phyloP scores from a whole-genome alignment of 2,329 filamentous ascomycete species.

The Diplodia sapinea region DNA sequence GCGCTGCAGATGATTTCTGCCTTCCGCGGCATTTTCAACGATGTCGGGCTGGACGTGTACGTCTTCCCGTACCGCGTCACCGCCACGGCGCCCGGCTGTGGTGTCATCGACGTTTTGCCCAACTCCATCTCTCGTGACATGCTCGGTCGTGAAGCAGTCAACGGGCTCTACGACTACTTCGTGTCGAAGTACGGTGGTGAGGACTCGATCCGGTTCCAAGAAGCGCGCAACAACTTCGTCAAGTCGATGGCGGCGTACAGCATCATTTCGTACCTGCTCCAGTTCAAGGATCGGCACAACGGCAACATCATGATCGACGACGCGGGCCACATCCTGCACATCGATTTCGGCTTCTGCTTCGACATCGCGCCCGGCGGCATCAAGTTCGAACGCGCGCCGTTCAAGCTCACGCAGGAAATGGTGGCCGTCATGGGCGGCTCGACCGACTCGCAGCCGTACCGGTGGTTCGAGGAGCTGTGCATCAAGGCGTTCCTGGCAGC shows the following conservation, averaged over 20 bases:
- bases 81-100: slow-evolving; percentile 94
- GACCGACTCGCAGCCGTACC: slow-evolving; percentile 83
- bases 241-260: slow-evolving; percentile 99
- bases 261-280: slow-evolving; percentile 92
- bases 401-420: slow-evolving; percentile 98
- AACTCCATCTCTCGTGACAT: slow-evolving; percentile 99
- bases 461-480: slow-evolving; percentile 95
- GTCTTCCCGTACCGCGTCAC: slow-evolving; percentile 98
- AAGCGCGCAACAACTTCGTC: slow-evolving; percentile 95
- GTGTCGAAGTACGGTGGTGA: slow-evolving; percentile 96
- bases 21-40: slow-evolving; percentile 96
- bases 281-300: slow-evolving; percentile 99
- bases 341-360: slow-evolving; percentile 99
- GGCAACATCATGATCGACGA: slow-evolving; percentile 99
- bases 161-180: slow-evolving; percentile 98
- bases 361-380: slow-evolving; percentile 97
- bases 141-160: slow-evolving; percentile 96
- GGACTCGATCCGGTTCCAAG: slow-evolving; percentile 91
- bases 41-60: slow-evolving; percentile 91
- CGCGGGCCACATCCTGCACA: slow-evolving; percentile 94
- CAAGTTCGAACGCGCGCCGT: slow-evolving; percentile 95
- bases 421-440: slow-evolving; percentile 95
- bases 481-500: slow-evolving; percentile 93
- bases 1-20: slow-evolving; percentile 97
- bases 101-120: slow-evolving; percentile 96